These are phyloP conservation scores for Bertia moriformis DNA, from an alignment of 2,329 filamentous ascomycete genomes.

Conservation along the genomic window DNA sequence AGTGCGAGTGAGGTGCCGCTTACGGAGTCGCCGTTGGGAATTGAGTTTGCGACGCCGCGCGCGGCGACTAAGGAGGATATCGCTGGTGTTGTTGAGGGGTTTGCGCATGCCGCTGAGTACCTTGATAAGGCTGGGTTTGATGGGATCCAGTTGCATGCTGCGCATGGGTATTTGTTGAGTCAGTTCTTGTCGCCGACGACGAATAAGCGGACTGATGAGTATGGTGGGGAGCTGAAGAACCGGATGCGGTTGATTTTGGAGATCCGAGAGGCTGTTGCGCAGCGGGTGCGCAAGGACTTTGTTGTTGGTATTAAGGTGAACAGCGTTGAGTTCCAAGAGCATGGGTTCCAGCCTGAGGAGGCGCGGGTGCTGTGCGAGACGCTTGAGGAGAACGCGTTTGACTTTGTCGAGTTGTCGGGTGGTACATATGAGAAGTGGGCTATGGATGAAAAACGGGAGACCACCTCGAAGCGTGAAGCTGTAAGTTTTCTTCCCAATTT, in stretches of 20 bases:
- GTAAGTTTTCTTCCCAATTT: too few species aligned
- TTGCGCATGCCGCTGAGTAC: conserved; percentile 46
- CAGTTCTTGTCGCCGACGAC: conserved; percentile 33
- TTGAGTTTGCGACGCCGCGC: conserved; percentile 24
- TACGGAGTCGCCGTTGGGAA: conserved; percentile 13
- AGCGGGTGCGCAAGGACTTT: neutral
- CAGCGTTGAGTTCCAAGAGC: conserved; percentile 36
- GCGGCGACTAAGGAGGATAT: conserved; percentile 39
- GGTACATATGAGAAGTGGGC: conserved; percentile 42
- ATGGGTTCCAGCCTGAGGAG: conserved; percentile 33
- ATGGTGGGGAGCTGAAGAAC: conserved; percentile 29
- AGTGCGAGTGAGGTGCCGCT: conserved; percentile 33
- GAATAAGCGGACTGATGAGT: conserved; percentile 34
- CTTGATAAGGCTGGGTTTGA: conserved; percentile 46
- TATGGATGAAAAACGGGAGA: conserved; percentile 34
- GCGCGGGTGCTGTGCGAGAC: conserved; percentile 28
- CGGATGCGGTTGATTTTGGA: conserved; percentile 25
- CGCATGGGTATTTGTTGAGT: conserved; percentile 36
- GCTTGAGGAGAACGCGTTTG: conserved; percentile 31
- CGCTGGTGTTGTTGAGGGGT: conserved; percentile 38
- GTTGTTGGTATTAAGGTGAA: conserved; percentile 44
- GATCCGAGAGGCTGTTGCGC: too few species aligned
- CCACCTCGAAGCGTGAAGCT: conserved; percentile 36
- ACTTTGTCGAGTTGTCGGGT: conserved; percentile 44
- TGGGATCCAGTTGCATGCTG: conserved; percentile 33